phyloP scores from a whole-genome alignment of 352 stramenopile genomes.

The Pythium brachiatum region DNA sequence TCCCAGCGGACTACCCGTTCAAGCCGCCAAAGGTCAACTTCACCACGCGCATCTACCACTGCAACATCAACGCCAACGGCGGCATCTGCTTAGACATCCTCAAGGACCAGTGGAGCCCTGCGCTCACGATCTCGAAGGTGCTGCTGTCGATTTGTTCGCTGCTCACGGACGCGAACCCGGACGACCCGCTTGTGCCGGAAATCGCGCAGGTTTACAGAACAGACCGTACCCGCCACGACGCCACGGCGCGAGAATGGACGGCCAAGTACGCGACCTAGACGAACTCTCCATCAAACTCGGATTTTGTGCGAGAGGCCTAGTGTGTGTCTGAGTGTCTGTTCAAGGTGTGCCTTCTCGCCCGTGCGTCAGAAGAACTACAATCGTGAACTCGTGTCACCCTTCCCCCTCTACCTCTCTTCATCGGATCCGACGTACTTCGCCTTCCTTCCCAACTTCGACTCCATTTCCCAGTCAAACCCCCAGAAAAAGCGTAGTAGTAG shows the following conservation, averaged over 20 bases:
- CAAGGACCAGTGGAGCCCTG: constrained; percentile 99
- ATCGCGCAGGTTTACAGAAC: constrained; percentile 95
- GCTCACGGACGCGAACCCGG: constrained; percentile 99
- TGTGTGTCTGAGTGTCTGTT: background rate
- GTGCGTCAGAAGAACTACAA: constrained; percentile 1
- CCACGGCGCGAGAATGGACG: constrained; percentile 96
- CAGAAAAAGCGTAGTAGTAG: constrained; percentile 33
- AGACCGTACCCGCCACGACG: constrained; percentile 92
- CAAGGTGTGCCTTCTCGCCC: constrained; percentile 4
- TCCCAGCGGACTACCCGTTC: constrained; percentile 99
- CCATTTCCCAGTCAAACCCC: constrained; percentile 16
- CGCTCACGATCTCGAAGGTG: constrained; percentile 99
- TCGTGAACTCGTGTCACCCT: constrained; percentile 2
- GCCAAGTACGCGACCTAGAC: constrained; percentile 98
- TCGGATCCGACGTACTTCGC: constrained; percentile 16
- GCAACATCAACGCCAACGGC: constrained; percentile 99
- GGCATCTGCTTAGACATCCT: constrained; percentile 99
- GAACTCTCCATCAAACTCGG: constrained; percentile 12
- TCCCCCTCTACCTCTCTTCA: background rate
- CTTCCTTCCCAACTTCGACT: constrained; percentile 14
- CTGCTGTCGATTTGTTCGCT: constrained; percentile 99
- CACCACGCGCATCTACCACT: constrained; percentile 99
- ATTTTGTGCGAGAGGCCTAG: constrained; percentile 6
- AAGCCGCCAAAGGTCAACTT: constrained; percentile 99
- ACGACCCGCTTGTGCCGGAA: constrained; percentile 95